Conservation (phyloP, 352 stramenopile species). For the Pythium biforme region DNA sequence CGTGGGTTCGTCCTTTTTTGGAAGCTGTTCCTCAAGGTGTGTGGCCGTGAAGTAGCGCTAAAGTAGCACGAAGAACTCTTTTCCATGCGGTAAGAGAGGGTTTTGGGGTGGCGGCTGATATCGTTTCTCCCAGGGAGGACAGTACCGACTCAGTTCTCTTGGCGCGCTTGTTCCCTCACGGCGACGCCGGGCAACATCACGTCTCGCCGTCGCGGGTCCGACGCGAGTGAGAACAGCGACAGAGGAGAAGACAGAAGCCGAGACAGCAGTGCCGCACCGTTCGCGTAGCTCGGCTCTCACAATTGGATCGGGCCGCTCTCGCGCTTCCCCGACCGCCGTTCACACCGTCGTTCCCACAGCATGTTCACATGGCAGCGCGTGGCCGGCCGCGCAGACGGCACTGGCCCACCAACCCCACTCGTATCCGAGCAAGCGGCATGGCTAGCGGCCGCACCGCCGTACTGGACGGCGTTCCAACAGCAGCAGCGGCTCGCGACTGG, state of each 20-base stretch:
- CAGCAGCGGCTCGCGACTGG: slow-evolving; percentile 18
- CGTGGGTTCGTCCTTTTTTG: slow-evolving; percentile 13
- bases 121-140: background rate
- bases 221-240: too few relatives aligned
- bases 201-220: too few relatives aligned
- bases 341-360: too few relatives aligned
- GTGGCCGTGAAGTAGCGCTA: slow-evolving; percentile 1
- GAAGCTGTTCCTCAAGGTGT: slow-evolving; percentile 1
- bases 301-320: background rate
- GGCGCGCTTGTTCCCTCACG: background rate
- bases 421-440: too few relatives aligned
- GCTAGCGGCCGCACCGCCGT: background rate
- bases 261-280: too few relatives aligned
- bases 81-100: background rate
- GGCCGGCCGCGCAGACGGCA: background rate
- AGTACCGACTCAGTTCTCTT: slow-evolving; percentile 8
- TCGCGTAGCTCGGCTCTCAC: background rate
- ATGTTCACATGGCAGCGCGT: slow-evolving; percentile 15
- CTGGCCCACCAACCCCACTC: too few relatives aligned
- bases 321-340: too few relatives aligned
- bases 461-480: slow-evolving; percentile 11
- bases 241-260: too few relatives aligned
- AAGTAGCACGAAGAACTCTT: slow-evolving; percentile 12
- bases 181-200: too few relatives aligned
- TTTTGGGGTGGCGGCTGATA: background rate